Evolutionary conservation across 2,329 filamentous ascomycete genomes (phyloP).

Genomic region (Dactylonectria estremocensis): DNA sequence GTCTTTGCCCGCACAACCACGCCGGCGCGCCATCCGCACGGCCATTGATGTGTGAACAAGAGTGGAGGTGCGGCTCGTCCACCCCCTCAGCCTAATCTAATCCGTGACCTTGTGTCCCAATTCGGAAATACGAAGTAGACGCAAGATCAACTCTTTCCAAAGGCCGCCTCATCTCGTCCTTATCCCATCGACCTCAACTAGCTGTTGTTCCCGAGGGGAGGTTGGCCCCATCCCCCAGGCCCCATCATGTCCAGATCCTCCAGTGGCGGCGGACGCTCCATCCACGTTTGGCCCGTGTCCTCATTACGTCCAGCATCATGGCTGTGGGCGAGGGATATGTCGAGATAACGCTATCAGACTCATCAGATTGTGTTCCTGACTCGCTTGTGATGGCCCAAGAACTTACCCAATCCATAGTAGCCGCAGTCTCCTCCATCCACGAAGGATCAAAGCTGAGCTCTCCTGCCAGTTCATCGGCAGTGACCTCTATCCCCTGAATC

Average conservation of each 20-base stretch:
- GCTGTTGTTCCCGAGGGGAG: constrained; percentile 11
- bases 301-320: constrained; percentile 47
- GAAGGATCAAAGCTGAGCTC: constrained; percentile 53
- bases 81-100: constrained; percentile 28
- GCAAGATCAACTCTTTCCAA: constrained; percentile 15
- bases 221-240: constrained; percentile 41
- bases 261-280: constrained; percentile 47
- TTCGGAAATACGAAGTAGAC: constrained; percentile 22
- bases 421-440: constrained; percentile 52
- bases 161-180: constrained; percentile 10
- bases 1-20: neutral
- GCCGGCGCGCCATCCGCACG: neutral
- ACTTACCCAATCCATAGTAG: constrained; percentile 58
- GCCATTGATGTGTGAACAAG: constrained; percentile 4
- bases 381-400: constrained; percentile 3
- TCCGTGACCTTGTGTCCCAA: constrained; percentile 19
- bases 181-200: constrained; percentile 13
- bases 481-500: constrained; percentile 38
- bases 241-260: constrained; percentile 48
- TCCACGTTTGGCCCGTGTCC: constrained; percentile 50
- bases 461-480: constrained; percentile 20
- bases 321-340: constrained; percentile 53
- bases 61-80: constrained; percentile 11
- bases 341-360: constrained; percentile 50
- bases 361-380: constrained; percentile 26